phyloP scores from a whole-genome alignment of 2,329 filamentous ascomycete genomes.

The Neurospora crassa region DNA sequence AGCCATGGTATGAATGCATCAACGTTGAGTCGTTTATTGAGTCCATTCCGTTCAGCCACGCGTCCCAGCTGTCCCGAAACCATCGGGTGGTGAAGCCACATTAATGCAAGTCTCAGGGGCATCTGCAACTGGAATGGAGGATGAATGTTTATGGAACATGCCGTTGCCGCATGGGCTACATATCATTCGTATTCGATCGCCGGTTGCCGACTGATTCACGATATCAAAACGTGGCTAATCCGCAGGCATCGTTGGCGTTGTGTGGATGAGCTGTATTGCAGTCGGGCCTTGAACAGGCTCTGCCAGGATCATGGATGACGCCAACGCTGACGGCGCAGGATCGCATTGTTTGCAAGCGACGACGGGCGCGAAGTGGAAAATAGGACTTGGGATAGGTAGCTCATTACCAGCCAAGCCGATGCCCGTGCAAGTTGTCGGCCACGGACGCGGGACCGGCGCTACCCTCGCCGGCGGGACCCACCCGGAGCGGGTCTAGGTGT shows the following conservation, averaged over 20 bases:
- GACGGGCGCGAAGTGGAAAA: neutral
- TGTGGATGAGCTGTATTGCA: neutral
- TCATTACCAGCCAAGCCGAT: neutral
- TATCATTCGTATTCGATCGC: neutral
- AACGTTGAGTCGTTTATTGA: neutral
- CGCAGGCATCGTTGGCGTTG: neutral
- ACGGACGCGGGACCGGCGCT: neutral
- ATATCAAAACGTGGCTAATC: neutral
- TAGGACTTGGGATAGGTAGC: neutral
- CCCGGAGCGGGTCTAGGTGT: neutral
- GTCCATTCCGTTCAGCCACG: neutral
- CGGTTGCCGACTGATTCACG: neutral
- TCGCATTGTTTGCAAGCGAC: neutral
- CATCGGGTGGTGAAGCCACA: neutral
- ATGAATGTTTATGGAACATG: neutral
- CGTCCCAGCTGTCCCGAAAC: neutral
- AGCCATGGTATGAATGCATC: neutral
- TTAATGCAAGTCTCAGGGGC: neutral
- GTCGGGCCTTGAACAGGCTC: neutral
- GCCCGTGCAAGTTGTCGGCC: neutral
- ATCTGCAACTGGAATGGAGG: neutral
- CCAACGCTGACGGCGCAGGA: neutral
- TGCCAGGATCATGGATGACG: neutral
- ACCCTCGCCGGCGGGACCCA: neutral
- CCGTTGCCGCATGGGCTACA: neutral